phyloP scores from a whole-genome alignment of 768 basidiomycete species.

The Rhizopogon roseolus region DNA sequence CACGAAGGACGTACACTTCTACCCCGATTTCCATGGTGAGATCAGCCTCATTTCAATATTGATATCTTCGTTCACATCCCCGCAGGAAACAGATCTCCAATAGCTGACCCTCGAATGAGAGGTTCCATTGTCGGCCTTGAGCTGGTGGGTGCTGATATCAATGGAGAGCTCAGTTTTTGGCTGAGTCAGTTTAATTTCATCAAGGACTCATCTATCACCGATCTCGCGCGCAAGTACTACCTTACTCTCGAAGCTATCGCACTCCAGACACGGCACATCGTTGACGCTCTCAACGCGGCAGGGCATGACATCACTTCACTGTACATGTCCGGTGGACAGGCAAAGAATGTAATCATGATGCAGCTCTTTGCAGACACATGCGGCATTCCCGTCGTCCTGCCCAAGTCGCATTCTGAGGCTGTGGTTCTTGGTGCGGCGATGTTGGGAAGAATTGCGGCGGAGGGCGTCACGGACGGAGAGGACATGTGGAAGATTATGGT shows the following conservation, averaged over 20 bases:
- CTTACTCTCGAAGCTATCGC: slow-evolving; percentile 91
- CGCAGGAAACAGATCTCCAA: slow-evolving; percentile 90
- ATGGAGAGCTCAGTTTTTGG: not conserved
- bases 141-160: slow-evolving; percentile 42
- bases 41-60: not conserved
- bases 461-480: slow-evolving; percentile 51
- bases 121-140: slow-evolving; percentile 87
- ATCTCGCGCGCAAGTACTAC: slow-evolving; percentile 88
- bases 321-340: slow-evolving; percentile 93
- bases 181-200: not conserved
- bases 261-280: slow-evolving; percentile 90
- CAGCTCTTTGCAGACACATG: slow-evolving; percentile 85
- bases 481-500: slow-evolving; percentile 93
- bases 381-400: slow-evolving; percentile 76
- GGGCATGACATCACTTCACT: slow-evolving; percentile 82
- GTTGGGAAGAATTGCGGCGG: slow-evolving; percentile 83
- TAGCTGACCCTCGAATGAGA: slow-evolving; percentile 93
- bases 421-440: slow-evolving; percentile 94
- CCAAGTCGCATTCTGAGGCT: slow-evolving; percentile 67
- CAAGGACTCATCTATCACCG: slow-evolving; percentile 66
- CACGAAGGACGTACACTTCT: slow-evolving; percentile 87
- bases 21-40: slow-evolving; percentile 90
- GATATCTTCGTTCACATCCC: not conserved
- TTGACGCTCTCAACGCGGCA: slow-evolving; percentile 82
- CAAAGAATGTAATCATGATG: slow-evolving; percentile 86